Evolutionary conservation across 140 eudicot genomes (phyloP).

Genomic region (Anethum foeniculum): DNA sequence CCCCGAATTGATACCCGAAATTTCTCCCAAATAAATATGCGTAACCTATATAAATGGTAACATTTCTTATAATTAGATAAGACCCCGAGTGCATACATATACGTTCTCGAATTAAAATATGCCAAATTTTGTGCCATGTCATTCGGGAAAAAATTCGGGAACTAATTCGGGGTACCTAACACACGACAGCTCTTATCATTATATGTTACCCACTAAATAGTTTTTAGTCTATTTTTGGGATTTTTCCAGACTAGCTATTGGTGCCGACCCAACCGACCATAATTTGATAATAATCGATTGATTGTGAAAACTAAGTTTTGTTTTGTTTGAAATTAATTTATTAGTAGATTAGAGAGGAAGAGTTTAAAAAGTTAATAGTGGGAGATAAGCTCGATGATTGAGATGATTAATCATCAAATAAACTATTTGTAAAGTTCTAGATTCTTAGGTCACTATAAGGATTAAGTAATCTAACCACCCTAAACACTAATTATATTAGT

Average conservation of each 20-base stretch:
- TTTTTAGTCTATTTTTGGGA: background rate
- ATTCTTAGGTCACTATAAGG: background rate
- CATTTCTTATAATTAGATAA: too few relatives aligned
- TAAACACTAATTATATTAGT: background rate
- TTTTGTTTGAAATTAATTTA: background rate
- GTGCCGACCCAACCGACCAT: constrained; percentile 55
- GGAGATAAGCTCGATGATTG: constrained; percentile 9
- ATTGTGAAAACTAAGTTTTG: constrained; percentile 23
- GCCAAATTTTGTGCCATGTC: too few relatives aligned
- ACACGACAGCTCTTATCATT: too few relatives aligned
- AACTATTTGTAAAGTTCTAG: background rate
- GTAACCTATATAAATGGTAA: too few relatives aligned
- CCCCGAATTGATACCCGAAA: too few relatives aligned
- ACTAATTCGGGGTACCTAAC: too few relatives aligned
- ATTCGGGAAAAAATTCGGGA: too few relatives aligned
- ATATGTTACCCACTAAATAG: background rate
- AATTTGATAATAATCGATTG: constrained; percentile 23
- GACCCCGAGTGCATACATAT: too few relatives aligned
- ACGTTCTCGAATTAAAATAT: too few relatives aligned
- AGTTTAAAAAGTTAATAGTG: background rate
- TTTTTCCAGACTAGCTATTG: constrained; percentile 26
- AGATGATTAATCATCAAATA: background rate
- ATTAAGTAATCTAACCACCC: background rate
- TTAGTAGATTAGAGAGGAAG: background rate
- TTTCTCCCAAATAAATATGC: too few relatives aligned